Base-by-base conservation (phyloP, 2,329 filamentous ascomycete genomes). In the Arthrobotrys sphaeroides region DNA sequence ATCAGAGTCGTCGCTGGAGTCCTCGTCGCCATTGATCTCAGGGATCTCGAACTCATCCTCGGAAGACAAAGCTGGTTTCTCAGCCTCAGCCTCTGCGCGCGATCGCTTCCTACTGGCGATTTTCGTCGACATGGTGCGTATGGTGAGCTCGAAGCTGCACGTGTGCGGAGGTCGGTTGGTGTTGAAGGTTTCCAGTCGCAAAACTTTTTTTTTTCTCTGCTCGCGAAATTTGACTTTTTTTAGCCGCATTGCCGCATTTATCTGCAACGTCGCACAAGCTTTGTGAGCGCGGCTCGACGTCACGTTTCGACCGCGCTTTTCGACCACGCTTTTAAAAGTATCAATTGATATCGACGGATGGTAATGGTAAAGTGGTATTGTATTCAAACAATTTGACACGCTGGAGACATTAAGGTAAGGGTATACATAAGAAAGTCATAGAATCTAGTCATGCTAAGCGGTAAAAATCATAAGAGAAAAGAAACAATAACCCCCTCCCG, bases 1-100 rank as follows among this genome's bases (percentile, higher is more conserved):
- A 31, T 84, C 84, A 66, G 83, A 82, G 57, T 83, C 83, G 73
- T 81, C 82, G 77, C 84, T 84, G 26, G 83, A 82, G 60, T 84
- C 51, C 26, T 70, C 81, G 42, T 81, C 80, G 42, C 82, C 84
- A 73, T 85, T 83, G 20, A 86, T 75, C 16, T 75, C 72, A 10
- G 72, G 72, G 24, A 75, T 69, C 26, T 75, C 72, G n/a, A 75
- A 69, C 31, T 75, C 72, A 38, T 75, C 72, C n/a, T 75, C 72
- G 5, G 72, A 75, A 12, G 69, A 74, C 12, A 69, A 26, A 12
- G 43, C 72, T 36, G 57, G 64, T 38, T 69, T 75, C n/a, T 65
- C 72, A 9, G 53, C 55, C 45, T 75, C 72, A 43, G 16, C 40
- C 12, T 59, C 64, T 42, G 72, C 55, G 16, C 72, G 72, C 57